Evolutionary conservation across 331 rosid genomes (phyloP), one percentile per base, ranked within the genome.

Genomic region (Cucumis variabilis): DNA sequence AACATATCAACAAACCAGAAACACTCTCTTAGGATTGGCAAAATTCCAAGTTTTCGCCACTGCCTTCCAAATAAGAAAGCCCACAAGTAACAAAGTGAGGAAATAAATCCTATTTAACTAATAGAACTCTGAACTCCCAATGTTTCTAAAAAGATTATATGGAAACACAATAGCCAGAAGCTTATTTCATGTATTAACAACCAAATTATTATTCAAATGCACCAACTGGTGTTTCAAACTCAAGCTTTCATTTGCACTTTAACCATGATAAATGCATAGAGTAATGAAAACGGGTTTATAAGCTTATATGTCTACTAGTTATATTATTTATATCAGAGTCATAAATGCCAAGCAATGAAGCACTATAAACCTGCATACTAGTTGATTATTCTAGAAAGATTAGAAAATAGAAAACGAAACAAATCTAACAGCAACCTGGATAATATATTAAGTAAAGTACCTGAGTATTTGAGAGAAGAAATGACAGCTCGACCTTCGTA

Each of bases 401-500:
- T 15, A 82, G 21, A 28, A 55, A 80, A 19, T 3, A 30, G 37
- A 30, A 30, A 30, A 30, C n/a, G n/a, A 44, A 60, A 50, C 15
- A 82, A 58, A 19, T 12, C 85, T 60, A 82, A 33, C 69, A 28
- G 23, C 85, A 62, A 33, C 87, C 24, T 25, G 87, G 71, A 51
- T 60, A 41, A 3, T 53, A 3, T 53, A 83, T 69, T 79, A 27
- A 69, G 63, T 46, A 20, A 51, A 19, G 30, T 92, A 97, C 99
- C 99, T 97, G 99, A 48, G 98, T 94, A 88, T 94, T 97, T 86
- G 94, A 90, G 88, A 97, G 98, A 77, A 95, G 91, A 93, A 95
- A 97, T 93, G 98, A 95, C 80, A 95, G 92, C 93, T 97, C 33
- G 98, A 97, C 79, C 92, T 94, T 87, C 98, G 98, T 83, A 98